phyloP scores from a whole-genome alignment of 1,284 basidiomycete genomes.

The Leccinum holopus region DNA sequence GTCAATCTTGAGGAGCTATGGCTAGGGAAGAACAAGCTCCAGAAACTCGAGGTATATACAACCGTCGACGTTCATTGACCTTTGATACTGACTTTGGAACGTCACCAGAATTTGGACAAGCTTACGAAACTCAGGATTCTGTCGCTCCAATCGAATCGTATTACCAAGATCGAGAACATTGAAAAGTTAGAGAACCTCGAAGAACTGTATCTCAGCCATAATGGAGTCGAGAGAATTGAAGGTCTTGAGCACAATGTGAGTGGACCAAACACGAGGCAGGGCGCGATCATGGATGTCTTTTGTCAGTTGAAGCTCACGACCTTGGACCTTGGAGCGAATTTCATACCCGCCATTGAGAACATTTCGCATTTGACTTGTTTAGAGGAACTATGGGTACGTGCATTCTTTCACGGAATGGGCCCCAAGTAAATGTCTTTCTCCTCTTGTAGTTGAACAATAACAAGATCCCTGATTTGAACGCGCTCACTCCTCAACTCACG shows the following conservation, averaged over 20 bases:
- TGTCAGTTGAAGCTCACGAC: conserved; percentile 75
- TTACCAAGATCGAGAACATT: conserved; percentile 84
- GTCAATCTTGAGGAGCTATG: conserved; percentile 89
- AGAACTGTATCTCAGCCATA: conserved; percentile 94
- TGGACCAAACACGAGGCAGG: neutral
- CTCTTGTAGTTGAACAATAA: conserved; percentile 80
- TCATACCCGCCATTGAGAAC: conserved; percentile 76
- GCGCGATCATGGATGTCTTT: neutral
- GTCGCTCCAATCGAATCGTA: conserved; percentile 91
- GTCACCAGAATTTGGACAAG: conserved; percentile 52
- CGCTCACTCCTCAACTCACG: conserved; percentile 74
- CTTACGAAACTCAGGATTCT: conserved; percentile 78
- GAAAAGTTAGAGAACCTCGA: conserved; percentile 74
- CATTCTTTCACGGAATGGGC: neutral
- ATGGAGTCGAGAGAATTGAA: conserved; percentile 84
- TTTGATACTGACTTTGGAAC: neutral
- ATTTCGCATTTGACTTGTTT: conserved; percentile 73
- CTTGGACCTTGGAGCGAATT: conserved; percentile 88
- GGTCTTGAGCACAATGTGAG: conserved; percentile 83
- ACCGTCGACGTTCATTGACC: neutral
- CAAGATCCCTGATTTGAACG: conserved; percentile 67
- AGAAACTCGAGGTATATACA: conserved; percentile 65
- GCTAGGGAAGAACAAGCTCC: conserved; percentile 98
- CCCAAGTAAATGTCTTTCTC: neutral
- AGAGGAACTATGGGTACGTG: conserved; percentile 91